Evolutionary conservation across 2,329 filamentous ascomycete species (phyloP), one percentile per base, ranked within the genome.

Genomic region (Xenoacremonium recifei): DNA sequence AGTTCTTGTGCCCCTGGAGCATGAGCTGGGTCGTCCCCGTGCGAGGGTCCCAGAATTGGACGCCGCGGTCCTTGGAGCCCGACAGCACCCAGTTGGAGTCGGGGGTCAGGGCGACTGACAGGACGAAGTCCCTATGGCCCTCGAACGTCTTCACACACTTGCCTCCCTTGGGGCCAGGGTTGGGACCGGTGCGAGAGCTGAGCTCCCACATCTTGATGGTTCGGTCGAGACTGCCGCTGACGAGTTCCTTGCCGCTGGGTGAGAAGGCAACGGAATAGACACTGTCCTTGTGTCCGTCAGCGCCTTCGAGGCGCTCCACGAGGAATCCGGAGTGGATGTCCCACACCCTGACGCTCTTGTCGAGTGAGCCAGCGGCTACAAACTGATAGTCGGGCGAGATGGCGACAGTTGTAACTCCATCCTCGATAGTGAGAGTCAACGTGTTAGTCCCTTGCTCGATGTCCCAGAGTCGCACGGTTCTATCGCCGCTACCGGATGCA

Each of bases 191-290:
- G 54, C 87, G 80, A 17, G 86, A 80, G 41, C 80, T 84, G 37
- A 99, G 78, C 72, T 96, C 91, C 91, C 93, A 99, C 86, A 97
- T 95, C 75, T 96, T 96, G 75, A 97, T 97, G 0, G 92, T 97
- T 76, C 95, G 95, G 66, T 99, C 93, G 55, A 97, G 73, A 76
- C 87, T 95, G 50, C 93, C 93, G 58, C 87, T 95, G 61, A 97
- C 92, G 30, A 99, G 83, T 54, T 95, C 89, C 58, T 90, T 87
- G 48, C 92, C 92, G 57, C 87, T 92, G 20, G 93, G 93, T 12
- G 91, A 91, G 67, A 99, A 99, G 0, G 93, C 92, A 17, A 99
- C 93, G 11, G 86, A 92, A 67, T 97, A 97, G 17, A 97, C 93
- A 56, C 88, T 95, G 50, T 99, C 93, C 69, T 95, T 95, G 74